Evolutionary conservation across 192 early-diverging fungal genomes (phyloP), one percentile per base, ranked within the genome.

Genomic region (Rhizoclosmatium sp.): DNA sequence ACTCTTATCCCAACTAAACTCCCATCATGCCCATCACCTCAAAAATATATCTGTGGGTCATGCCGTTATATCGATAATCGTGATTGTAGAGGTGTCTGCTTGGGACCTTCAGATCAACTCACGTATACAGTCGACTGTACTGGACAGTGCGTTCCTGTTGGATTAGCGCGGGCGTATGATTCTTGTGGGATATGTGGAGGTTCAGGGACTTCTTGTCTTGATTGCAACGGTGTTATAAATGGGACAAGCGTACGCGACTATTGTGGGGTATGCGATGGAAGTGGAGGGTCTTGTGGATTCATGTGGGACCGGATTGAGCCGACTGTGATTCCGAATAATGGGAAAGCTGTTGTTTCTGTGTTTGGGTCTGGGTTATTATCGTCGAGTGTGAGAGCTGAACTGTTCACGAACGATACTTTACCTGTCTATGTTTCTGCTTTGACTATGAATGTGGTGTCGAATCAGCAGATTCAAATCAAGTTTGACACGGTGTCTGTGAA

Each of bases 241-340:
- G 76, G 76, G 49, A 74, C 41, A 16, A 48, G 41, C 19, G 40
- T 9, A 1, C 42, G 9, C 5, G 76, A 78, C 48, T 49, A 42
- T 31, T 78, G 76, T 44, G 66, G 66, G 2, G 47, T 78, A 39
- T 78, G 76, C 47, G 60, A 72, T 58, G 76, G 76, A 47, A 69
- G 23, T 41, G 76, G 76, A 39, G 60, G 48, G 58, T 49, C 76
- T 2, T 78, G 76, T 49, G 69, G 69, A 10, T 9, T 75, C 7
- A 64, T 59, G 14, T 47, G 51, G 59, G 41, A 59, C 16, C 45
- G 44, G 14, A 41, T 75, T 59, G 73, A 75, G 60, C 73, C 73
- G 61, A 46, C 61, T n/a, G 73, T 64, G 16, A 64, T 75, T 45
- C 73, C 73, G 10, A 64, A 64, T 23, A 61, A 39, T 42, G 60